Conservation (phyloP, 2,329 filamentous ascomycete genomes). For the Fusarium sp. region DNA sequence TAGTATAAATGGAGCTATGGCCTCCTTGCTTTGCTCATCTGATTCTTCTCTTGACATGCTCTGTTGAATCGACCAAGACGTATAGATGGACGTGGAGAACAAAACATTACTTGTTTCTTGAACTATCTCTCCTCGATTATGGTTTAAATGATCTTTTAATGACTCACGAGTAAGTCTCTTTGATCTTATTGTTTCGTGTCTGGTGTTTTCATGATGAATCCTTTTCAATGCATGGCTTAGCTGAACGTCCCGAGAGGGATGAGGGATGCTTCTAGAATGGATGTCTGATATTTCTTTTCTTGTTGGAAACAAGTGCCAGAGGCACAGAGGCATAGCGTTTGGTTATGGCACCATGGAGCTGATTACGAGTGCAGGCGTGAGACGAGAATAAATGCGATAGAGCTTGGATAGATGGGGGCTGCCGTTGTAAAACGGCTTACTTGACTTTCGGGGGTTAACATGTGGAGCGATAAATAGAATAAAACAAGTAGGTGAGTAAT, state of each 20-base stretch:
- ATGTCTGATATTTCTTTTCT: conserved; percentile 46
- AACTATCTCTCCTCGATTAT: too few relatives aligned
- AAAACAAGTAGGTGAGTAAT: neutral
- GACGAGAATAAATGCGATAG: neutral
- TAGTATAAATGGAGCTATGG: conserved; percentile 35
- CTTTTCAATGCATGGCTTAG: conserved; percentile 54
- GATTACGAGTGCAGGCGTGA: conserved; percentile 21
- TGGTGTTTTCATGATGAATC: conserved; percentile 48
- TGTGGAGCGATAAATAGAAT: neutral
- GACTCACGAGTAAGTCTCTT: conserved; percentile 24
- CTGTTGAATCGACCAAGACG: neutral
- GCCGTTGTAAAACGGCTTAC: neutral
- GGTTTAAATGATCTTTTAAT: too few relatives aligned
- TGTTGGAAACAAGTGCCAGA: neutral
- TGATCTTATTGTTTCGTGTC: neutral
- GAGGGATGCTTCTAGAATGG: conserved; percentile 50
- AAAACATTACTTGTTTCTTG: too few relatives aligned
- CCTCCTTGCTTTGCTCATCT: neutral
- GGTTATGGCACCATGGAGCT: neutral
- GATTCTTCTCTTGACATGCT: neutral
- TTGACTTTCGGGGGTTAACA: neutral
- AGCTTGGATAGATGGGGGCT: neutral
- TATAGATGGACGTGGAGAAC: neutral
- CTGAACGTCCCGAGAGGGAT: conserved; percentile 48
- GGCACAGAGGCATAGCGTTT: neutral